These are phyloP conservation scores for Uronychia binucleata DNA, from an alignment of 73 alveolate species.

Conservation along the genomic window DNA sequence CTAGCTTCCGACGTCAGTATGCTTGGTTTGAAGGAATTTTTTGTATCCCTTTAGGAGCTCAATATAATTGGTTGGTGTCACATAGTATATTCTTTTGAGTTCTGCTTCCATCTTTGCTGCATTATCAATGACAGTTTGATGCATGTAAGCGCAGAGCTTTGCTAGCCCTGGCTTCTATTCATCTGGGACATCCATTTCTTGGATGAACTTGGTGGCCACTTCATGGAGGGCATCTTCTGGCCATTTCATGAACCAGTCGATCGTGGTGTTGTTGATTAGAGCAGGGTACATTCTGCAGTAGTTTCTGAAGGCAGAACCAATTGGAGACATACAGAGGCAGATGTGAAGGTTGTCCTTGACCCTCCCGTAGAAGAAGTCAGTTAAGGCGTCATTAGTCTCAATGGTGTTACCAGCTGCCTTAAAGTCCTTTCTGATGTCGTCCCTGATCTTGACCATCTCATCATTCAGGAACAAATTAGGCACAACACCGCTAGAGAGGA, in stretches of 20 bases:
- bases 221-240: constrained; percentile 99
- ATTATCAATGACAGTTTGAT: constrained; percentile 76
- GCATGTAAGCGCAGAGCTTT: constrained; percentile 70
- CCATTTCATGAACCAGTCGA: constrained; percentile 99
- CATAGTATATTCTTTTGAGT: constrained; percentile 97
- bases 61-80: constrained; percentile 99
- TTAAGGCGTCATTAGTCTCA: constrained; percentile 94
- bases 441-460: constrained; percentile 94
- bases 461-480: constrained; percentile 97
- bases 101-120: constrained; percentile 91
- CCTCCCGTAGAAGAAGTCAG: constrained; percentile 94
- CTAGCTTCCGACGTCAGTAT: constrained; percentile 88
- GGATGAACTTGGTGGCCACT: constrained; percentile 94
- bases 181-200: constrained; percentile 61
- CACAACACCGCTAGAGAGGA: constrained; percentile 97
- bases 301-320: constrained; percentile 98
- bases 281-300: constrained; percentile 99
- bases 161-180: constrained; percentile 73
- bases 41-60: constrained; percentile 96
- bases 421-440: constrained; percentile 84
- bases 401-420: constrained; percentile 73
- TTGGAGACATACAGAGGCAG: constrained; percentile 97
- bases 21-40: constrained; percentile 79
- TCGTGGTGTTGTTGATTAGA: constrained; percentile 98
- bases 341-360: constrained; percentile 98